Evolutionary conservation across 83 land plant species (phyloP).

Genomic region (Picea engelmannii): DNA sequence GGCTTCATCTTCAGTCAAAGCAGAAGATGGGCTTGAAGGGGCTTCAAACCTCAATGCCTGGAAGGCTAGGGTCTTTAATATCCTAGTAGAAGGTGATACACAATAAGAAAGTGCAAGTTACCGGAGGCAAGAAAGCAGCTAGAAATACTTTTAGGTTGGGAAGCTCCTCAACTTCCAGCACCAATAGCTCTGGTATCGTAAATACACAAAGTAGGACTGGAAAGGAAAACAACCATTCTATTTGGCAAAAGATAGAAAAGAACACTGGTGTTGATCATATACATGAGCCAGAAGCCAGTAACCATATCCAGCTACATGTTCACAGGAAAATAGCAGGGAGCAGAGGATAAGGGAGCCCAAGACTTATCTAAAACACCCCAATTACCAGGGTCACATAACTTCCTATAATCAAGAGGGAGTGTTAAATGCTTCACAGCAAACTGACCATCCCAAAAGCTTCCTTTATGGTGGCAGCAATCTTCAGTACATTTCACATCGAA

Average conservation of each 20-base stretch:
- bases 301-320: neutral
- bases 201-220: conserved; percentile 10
- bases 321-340: neutral
- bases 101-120: conserved; percentile 23
- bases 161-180: neutral
- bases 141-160: neutral
- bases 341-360: neutral
- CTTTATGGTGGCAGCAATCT: neutral
- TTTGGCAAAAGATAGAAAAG: conserved; percentile 46
- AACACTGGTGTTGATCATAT: conserved; percentile 4
- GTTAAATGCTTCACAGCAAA: neutral
- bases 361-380: neutral
- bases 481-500: conserved; percentile 2
- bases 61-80: too few species aligned
- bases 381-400: neutral
- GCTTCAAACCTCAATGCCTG: too few species aligned
- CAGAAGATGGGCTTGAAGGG: too few species aligned
- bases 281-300: neutral
- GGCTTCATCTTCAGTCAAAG: too few species aligned
- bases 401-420: conserved; percentile 5
- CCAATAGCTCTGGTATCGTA: conserved; percentile 3
- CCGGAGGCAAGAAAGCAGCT: conserved; percentile 8
- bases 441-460: neutral
- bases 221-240: conserved; percentile 16
- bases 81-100: neutral